A percentile compares a stretch with the other conserved stretches of the same genome.
Conservation (phyloP, 768 basidiomycete species). For the Boletus speciosus region DNA sequence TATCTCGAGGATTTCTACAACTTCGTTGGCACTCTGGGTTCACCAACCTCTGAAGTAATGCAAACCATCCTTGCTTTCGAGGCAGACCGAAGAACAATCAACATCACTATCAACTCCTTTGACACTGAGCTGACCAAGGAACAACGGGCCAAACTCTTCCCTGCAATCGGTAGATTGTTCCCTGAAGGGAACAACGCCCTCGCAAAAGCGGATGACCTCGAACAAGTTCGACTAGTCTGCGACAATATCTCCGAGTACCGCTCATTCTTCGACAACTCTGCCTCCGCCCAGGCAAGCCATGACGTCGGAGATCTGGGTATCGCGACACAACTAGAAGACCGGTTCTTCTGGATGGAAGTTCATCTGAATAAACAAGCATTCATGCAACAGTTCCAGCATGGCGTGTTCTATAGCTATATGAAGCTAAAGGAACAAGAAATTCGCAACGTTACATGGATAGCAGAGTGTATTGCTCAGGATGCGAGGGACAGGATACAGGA, state of each 20-base stretch:
- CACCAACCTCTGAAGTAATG: constrained; percentile 91
- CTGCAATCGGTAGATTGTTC: constrained; percentile 87
- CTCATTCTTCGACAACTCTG: constrained; percentile 73
- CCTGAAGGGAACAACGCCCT: constrained; percentile 95
- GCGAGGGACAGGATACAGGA: constrained; percentile 94
- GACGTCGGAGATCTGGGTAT: constrained; percentile 44
- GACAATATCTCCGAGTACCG: constrained; percentile 90
- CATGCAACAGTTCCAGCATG: constrained; percentile 95
- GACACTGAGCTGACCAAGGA: constrained; percentile 94
- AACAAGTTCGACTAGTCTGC: constrained; percentile 83
- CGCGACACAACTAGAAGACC: constrained; percentile 79
- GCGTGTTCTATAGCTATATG: constrained; percentile 89
- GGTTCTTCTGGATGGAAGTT: constrained; percentile 93
- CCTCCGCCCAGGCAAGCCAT: constrained; percentile 30
- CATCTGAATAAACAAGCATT: constrained; percentile 92
- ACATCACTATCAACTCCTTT: constrained; percentile 99
- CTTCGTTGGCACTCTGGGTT: constrained; percentile 75
- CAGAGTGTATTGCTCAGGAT: constrained; percentile 97
- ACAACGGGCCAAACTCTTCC: constrained; percentile 91
- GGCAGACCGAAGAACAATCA: constrained; percentile 94
- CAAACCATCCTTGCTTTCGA: constrained; percentile 89
- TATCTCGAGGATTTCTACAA: constrained; percentile 97
- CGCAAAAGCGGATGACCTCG: constrained; percentile 91
- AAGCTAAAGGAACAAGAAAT: constrained; percentile 92
- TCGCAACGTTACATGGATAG: constrained; percentile 87